Conservation (phyloP, 495 filamentous ascomycete genomes). For the Penicillium nucicola region DNA sequence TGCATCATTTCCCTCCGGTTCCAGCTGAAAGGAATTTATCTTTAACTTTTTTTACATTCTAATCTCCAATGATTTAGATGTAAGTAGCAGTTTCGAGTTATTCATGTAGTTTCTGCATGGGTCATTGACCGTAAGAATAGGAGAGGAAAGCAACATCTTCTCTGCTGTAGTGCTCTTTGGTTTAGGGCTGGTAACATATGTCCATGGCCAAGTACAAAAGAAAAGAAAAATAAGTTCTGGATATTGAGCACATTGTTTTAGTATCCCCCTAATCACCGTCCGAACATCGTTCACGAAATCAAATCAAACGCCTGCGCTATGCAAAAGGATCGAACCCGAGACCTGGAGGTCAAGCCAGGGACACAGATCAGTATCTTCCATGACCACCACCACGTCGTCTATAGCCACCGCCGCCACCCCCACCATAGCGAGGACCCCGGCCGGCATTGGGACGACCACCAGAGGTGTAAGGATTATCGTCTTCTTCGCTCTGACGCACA, state of each 20-base stretch:
- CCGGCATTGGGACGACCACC: constrained; percentile 51
- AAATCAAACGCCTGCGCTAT: constrained; percentile 48
- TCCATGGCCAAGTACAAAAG: background rate
- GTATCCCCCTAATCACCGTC: constrained; percentile 8
- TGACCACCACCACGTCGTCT: constrained; percentile 37
- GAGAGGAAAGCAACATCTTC: too few relatives aligned
- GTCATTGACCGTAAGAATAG: too few relatives aligned
- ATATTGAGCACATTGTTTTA: constrained; percentile 19
- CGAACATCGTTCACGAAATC: constrained; percentile 15
- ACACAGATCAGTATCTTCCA: constrained; percentile 33
- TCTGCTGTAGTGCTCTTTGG: too few relatives aligned
- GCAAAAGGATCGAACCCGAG: constrained; percentile 29
- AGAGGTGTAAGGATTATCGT: constrained; percentile 44
- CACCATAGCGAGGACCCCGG: constrained; percentile 47
- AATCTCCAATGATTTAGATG: too few relatives aligned
- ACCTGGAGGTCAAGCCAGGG: constrained; percentile 10
- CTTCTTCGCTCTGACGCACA: constrained; percentile 50
- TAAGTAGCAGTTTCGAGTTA: too few relatives aligned
- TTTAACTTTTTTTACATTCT: too few relatives aligned
- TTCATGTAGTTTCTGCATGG: too few relatives aligned
- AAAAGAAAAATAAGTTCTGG: constrained; percentile 1
- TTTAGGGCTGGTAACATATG: too few relatives aligned
- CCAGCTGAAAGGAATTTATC: too few relatives aligned
- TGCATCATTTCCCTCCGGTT: background rate
- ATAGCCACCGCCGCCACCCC: constrained; percentile 38